Conservation (phyloP, 1,284 basidiomycete species). For the Takashimella tepidaria region DNA sequence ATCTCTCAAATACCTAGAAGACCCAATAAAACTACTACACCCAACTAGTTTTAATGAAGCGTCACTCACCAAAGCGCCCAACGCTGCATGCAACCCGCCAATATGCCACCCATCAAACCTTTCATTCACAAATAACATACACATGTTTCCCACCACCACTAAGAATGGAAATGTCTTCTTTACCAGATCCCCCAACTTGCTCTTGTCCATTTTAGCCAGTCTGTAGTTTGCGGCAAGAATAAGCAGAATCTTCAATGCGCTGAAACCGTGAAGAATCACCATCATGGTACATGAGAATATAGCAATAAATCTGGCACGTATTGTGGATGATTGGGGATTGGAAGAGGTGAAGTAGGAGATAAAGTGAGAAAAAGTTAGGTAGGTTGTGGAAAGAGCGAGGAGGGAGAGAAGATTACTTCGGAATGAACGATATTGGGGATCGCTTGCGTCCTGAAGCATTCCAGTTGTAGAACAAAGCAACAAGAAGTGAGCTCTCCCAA, state of each 20-base stretch:
- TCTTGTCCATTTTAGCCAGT: slow-evolving; percentile 53
- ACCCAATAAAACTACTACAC: too few relatives aligned
- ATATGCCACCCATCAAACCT: slow-evolving; percentile 70
- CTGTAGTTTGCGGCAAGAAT: slow-evolving; percentile 69
- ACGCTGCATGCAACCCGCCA: slow-evolving; percentile 54
- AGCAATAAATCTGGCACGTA: slow-evolving; percentile 46
- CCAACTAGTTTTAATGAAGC: too few relatives aligned
- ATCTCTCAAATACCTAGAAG: too few relatives aligned
- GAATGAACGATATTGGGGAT: slow-evolving; percentile 77
- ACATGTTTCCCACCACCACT: slow-evolving; percentile 64
- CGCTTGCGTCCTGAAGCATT: slow-evolving; percentile 68
- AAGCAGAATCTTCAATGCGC: slow-evolving; percentile 68
- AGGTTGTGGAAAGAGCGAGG: slow-evolving; percentile 51
- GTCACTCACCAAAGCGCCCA: slow-evolving; percentile 58
- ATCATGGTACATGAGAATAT: slow-evolving; percentile 65
- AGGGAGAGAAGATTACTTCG: slow-evolving; percentile 66
- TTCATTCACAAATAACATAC: slow-evolving; percentile 73
- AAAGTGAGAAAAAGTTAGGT: slow-evolving; percentile 46
- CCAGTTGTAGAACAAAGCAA: slow-evolving; percentile 17
- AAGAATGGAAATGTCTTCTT: slow-evolving; percentile 31
- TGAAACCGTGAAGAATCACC: slow-evolving; percentile 77
- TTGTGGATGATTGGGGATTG: slow-evolving; percentile 25
- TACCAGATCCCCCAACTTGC: slow-evolving; percentile 23
- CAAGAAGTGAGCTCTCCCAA: slow-evolving; percentile 61
- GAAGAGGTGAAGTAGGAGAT: slow-evolving; percentile 50